Evolutionary conservation across 257 asterid species (phyloP).

Genomic region (Paulownia fortunei): DNA sequence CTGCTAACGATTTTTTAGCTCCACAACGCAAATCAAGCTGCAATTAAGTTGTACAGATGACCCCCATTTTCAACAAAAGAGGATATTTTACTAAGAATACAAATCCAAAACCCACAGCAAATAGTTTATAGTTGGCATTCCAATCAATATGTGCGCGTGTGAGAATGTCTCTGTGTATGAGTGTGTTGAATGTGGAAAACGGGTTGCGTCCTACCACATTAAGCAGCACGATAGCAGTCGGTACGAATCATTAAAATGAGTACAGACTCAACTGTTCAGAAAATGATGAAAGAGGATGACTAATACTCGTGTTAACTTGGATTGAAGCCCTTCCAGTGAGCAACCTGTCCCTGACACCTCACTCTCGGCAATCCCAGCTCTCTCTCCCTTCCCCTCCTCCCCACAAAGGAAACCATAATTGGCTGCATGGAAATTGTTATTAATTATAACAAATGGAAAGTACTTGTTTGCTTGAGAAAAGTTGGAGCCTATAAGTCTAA

Average conservation of each 20-base stretch:
- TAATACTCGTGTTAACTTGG: not conserved
- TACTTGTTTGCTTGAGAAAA: not conserved
- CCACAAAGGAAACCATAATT: not conserved
- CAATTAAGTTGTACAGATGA: conserved; percentile 19
- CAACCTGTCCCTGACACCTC: not conserved
- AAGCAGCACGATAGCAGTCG: not conserved
- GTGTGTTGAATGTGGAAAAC: not conserved
- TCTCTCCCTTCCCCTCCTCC: not conserved
- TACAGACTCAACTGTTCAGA: not conserved
- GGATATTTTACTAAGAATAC: not conserved
- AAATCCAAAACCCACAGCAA: conserved; percentile 6
- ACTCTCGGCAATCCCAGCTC: not conserved
- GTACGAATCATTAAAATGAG: not conserved
- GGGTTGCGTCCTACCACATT: not conserved
- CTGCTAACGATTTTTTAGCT: conserved; percentile 79
- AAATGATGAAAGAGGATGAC: not conserved
- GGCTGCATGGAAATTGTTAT: not conserved
- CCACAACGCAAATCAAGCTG: conserved; percentile 98
- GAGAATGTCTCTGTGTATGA: not conserved
- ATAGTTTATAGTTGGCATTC: conserved; percentile 15
- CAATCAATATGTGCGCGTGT: not conserved
- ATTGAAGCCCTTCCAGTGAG: not conserved
- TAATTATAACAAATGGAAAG: not conserved
- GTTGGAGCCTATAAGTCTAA: not conserved
- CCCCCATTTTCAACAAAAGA: too few species aligned